Base-by-base conservation (phyloP, 139 green algal genomes). In the Coccomyxa sp. region DNA sequence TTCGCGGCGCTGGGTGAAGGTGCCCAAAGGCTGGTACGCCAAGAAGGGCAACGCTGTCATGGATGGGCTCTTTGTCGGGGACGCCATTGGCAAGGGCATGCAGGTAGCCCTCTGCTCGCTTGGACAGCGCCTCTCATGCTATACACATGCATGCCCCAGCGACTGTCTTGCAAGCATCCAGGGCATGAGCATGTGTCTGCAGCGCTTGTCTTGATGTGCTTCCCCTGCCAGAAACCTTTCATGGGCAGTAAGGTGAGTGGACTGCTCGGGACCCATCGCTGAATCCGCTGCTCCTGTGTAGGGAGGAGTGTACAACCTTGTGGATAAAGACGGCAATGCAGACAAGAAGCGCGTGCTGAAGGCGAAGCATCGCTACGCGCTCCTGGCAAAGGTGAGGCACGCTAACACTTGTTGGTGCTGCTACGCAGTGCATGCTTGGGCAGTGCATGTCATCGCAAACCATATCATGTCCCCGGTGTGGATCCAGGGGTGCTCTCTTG, bases 331-430 rank as follows among this genome's bases (percentile, higher is more conserved):
- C 37, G 79, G 79, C 58, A 77, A 78, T 1, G 37, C 54, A 41
- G 79, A 77, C 34, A 39, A 55, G 34, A 75, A 40, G 22, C 37
- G 58, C 9, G 79, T 83, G 55, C 73, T 83, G 7, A 83, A 83
- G 41, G 79, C 58, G 35, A 36, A 44, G 12, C 76, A 74, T 39
- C 38, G 38, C 8, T 50, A 39, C 39, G 79, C 72, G 18, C 44
- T 83, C 24, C 54, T 83, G 22, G 39, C 39, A 37, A 74, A 83
- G 12, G n/a, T 75, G 22, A 33, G 75, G 64, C 50, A 22, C 5
- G 50, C n/a, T n/a, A n/a, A n/a, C n/a, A n/a, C n/a, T n/a, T n/a
- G n/a, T n/a, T n/a, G n/a, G n/a, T n/a, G n/a, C n/a, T n/a, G n/a
- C n/a, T n/a, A n/a, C n/a, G n/a, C n/a, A 64, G 50, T 64, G 50